Percentiles rank a stretch among this genome's conserved stretches.
These are phyloP conservation scores for Leccinum truebloodii DNA, from an alignment of 768 basidiomycete species.

Conservation along the genomic window DNA sequence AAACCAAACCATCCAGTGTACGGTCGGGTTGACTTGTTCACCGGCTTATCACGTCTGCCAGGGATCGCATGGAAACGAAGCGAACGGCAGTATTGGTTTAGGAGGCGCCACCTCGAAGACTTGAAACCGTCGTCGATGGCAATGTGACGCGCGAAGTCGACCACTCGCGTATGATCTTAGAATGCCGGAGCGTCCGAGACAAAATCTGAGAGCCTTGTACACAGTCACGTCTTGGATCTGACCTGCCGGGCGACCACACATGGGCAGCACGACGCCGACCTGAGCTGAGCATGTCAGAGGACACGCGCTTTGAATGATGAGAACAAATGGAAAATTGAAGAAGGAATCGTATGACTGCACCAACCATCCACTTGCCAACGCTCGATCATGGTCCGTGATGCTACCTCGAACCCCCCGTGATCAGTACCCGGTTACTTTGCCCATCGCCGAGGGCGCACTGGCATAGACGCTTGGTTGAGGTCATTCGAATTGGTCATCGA, in stretches of 20 bases:
- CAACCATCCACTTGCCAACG: not conserved
- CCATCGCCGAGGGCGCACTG: constrained; percentile 4
- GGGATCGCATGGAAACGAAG: not conserved
- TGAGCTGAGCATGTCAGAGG: constrained; percentile 4
- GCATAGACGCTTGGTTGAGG: not conserved
- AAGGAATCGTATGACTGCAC: not conserved
- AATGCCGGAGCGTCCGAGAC: not conserved
- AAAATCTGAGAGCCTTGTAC: not conserved
- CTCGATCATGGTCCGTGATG: not conserved
- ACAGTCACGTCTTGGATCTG: not conserved
- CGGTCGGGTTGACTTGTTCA: constrained; percentile 6
- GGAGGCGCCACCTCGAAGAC: constrained; percentile 1
- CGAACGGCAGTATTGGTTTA: not conserved
- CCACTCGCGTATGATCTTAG: not conserved
- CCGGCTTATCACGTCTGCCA: not conserved
- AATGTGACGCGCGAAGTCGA: not conserved
- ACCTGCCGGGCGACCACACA: not conserved
- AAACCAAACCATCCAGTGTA: constrained; percentile 27
- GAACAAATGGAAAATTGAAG: not conserved
- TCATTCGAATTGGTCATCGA: not conserved
- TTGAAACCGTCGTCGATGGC: not conserved
- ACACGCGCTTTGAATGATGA: not conserved
- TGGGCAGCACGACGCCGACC: constrained; percentile 7
- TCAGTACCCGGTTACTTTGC: constrained; percentile 10
- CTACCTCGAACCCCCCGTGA: not conserved